phyloP scores from a whole-genome alignment of 148 eudicot species.

The Fallopia convolvulus region DNA sequence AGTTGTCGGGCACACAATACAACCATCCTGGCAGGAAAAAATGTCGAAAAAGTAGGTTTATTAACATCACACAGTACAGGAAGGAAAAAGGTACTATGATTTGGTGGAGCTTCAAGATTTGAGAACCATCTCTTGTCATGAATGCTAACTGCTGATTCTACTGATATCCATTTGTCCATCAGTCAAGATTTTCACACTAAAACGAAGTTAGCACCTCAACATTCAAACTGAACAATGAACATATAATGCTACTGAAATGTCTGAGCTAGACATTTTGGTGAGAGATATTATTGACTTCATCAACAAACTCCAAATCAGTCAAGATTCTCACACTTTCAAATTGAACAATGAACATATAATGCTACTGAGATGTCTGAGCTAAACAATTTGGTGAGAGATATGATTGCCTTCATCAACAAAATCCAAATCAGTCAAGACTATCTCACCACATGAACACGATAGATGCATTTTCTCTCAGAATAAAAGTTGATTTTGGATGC shows the following conservation, averaged over 20 bases:
- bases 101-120: not conserved
- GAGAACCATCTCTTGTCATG: not conserved
- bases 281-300: not conserved
- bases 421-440: not conserved
- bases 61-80: not conserved
- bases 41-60: not conserved
- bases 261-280: not conserved
- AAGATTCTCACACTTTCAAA: not conserved
- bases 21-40: slow-evolving; percentile 64
- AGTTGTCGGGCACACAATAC: slow-evolving; percentile 90
- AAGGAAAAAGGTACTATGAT: not conserved
- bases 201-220: not conserved
- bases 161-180: not conserved
- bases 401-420: not conserved
- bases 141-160: not conserved
- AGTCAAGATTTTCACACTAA: not conserved
- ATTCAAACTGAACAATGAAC: not conserved
- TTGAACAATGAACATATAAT: not conserved
- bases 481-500: not conserved
- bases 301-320: not conserved
- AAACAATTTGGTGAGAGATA: too few relatives aligned
- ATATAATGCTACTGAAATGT: not conserved
- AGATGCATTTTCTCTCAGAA: not conserved
- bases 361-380: not conserved
- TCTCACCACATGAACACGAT: not conserved